phyloP scores from a whole-genome alignment of 139 green algal species.

The Tetradesmus lagerheimii region DNA sequence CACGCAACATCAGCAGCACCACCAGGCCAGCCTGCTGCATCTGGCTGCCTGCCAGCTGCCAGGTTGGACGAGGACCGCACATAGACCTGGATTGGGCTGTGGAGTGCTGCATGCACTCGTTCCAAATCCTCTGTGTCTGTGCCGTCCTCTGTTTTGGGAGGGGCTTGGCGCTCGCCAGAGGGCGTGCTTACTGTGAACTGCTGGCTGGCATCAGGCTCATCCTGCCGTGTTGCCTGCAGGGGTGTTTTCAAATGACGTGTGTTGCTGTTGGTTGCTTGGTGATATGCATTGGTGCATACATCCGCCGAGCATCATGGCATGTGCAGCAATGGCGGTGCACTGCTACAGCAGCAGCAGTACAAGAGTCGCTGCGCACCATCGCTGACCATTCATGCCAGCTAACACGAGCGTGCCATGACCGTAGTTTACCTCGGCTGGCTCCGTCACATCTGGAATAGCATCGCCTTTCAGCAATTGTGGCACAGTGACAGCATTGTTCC shows the following conservation, averaged over 20 bases:
- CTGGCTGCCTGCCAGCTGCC: conserved; percentile 3
- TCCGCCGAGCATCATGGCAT: no score
- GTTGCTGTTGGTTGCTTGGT: no score
- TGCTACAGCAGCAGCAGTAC: neutral
- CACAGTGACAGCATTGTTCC: conserved; percentile 16
- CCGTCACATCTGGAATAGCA: conserved; percentile 20
- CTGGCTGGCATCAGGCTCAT: conserved; percentile 22
- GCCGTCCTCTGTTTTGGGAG: conserved; percentile 38
- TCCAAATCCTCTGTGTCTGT: conserved; percentile 18
- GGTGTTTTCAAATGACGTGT: neutral
- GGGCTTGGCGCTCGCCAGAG: conserved; percentile 28
- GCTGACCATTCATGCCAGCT: no score
- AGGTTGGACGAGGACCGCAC: neutral
- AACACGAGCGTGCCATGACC: no score
- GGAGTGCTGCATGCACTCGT: neutral
- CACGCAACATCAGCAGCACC: neutral
- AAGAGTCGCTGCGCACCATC: no score
- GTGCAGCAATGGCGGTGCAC: no score
- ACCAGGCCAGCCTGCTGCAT: conserved; percentile 5
- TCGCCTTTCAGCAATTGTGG: conserved; percentile 30
- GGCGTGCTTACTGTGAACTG: neutral
- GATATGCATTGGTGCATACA: neutral
- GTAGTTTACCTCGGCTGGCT: conserved; percentile 17
- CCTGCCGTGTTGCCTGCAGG: neutral
- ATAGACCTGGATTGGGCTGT: neutral